Evolutionary conservation across 139 green algal genomes (phyloP), one percentile per base, ranked within the genome.

Genomic region (Dunaliella sp.): DNA sequence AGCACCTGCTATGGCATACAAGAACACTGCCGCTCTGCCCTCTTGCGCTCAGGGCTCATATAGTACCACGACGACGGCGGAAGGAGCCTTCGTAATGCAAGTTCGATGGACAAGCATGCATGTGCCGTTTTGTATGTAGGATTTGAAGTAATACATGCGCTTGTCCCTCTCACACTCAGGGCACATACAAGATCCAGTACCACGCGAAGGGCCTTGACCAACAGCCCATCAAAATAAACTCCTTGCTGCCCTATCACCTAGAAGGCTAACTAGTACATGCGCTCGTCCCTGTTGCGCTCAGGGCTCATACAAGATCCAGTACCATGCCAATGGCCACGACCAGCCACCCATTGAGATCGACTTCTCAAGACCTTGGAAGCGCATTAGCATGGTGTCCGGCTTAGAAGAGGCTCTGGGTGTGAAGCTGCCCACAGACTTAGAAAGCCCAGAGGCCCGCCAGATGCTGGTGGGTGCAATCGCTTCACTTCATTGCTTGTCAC

Each of bases 121-220:
- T n/a, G n/a, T n/a, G n/a, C n/a, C n/a, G n/a, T n/a, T n/a, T n/a
- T n/a, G n/a, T n/a, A n/a, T n/a, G n/a, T n/a, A n/a, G n/a, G n/a
- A n/a, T n/a, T n/a, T n/a, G n/a, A n/a, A n/a, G n/a, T n/a, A n/a
- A n/a, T n/a, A n/a, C n/a, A n/a, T n/a, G n/a, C n/a, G n/a, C n/a
- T n/a, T n/a, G n/a, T n/a, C n/a, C n/a, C n/a, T n/a, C n/a, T n/a
- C n/a, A n/a, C n/a, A n/a, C n/a, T n/a, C 82, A 91, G 77, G 97
- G 97, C 65, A 91, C 82, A 38, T 99, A 99, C 92, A 96, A 96
- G 90, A 97, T 99, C 35, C 58, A 92, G 84, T 99, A 98, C 93
- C 97, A 99, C 87, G 91, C 94, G 12, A 91, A 99, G 82, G 97
- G 97, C 0, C 93, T 88, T 2, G 95, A 98, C 35, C 90, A 94